Evolutionary conservation across 148 eudicot genomes (phyloP).

Genomic region (Camellia japonica): DNA sequence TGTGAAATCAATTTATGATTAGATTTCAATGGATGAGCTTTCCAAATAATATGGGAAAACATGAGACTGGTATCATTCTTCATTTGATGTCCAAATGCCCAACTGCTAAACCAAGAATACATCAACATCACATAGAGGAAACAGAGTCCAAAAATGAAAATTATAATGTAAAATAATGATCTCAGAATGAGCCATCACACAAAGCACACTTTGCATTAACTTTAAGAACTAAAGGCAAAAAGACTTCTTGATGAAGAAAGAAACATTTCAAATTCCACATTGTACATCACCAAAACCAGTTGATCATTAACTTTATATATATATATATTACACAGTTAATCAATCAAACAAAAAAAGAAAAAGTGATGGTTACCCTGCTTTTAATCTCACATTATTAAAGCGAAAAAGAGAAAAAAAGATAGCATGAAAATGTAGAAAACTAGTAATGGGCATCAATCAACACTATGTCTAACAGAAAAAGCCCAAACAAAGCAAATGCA

Average conservation of each 20-base stretch:
- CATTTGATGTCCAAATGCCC: neutral
- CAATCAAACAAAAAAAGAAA: neutral
- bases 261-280: neutral
- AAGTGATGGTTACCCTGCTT: neutral
- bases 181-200: neutral
- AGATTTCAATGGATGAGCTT: neutral
- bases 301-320: neutral
- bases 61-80: neutral
- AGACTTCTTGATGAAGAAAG: neutral
- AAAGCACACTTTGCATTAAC: neutral
- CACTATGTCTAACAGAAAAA: neutral
- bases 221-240: neutral
- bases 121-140: neutral
- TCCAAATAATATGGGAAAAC: neutral
- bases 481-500: neutral
- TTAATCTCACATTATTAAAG: neutral
- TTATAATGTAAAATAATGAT: too few relatives aligned
- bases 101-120: neutral
- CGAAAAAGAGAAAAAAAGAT: neutral
- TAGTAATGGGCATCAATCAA: constrained; percentile 1
- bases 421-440: neutral
- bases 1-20: neutral
- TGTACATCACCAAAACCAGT: neutral
- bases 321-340: neutral
- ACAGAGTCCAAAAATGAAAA: neutral